phyloP scores from a whole-genome alignment of 768 basidiomycete genomes.

The Rhizopogon sp. region DNA sequence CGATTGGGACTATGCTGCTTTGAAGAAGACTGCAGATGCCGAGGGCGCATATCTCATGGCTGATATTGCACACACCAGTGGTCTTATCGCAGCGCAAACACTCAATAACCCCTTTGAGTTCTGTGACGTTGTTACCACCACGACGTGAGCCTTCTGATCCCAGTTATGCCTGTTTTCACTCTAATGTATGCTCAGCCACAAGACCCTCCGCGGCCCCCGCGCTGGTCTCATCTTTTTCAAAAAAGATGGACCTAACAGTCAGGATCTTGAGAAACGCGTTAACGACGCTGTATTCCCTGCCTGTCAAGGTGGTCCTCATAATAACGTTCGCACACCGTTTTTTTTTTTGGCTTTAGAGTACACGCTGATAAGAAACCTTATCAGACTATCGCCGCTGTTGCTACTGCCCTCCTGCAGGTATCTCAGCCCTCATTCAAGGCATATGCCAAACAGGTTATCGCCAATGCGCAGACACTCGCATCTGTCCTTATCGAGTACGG shows the following conservation, averaged over 20 bases:
- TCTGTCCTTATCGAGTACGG: conserved; percentile 66
- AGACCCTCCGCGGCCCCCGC: conserved; percentile 96
- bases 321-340: conserved; percentile 60
- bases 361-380: not conserved
- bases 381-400: conserved; percentile 92
- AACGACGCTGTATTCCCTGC: conserved; percentile 99
- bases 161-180: not conserved
- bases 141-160: conserved; percentile 56
- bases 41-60: conserved; percentile 93
- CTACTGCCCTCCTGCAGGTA: conserved; percentile 89
- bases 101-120: conserved; percentile 89
- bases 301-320: conserved; percentile 99
- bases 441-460: conserved; percentile 93
- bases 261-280: conserved; percentile 93
- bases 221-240: conserved; percentile 99
- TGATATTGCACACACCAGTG: conserved; percentile 97
- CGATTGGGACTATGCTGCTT: conserved; percentile 90
- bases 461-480: conserved; percentile 79
- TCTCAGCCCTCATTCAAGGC: conserved; percentile 83
- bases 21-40: conserved; percentile 77
- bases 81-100: conserved; percentile 89
- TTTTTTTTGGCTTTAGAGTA: not conserved
- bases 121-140: conserved; percentile 98
- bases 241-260: conserved; percentile 75
- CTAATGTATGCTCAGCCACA: conserved; percentile 58